Base-by-base conservation (phyloP, 441 rosid species). In the Theobroma grandiflorum region DNA sequence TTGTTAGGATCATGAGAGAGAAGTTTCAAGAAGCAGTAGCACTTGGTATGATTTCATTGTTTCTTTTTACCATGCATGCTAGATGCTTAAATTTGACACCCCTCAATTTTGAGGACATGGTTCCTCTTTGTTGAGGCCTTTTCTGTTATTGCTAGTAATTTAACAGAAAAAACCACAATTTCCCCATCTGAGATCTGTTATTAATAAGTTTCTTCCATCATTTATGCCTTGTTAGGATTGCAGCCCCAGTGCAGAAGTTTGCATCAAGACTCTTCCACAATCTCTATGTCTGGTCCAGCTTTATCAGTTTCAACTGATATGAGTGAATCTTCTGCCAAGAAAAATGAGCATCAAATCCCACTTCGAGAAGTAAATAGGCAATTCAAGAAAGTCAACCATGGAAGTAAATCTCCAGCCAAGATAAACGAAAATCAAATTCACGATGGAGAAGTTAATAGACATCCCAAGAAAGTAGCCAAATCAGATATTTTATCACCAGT, bases 1-100 rank as follows among this genome's bases (percentile, higher is more conserved):
- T 92, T 91, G 96, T 90, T 74, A 85, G 92, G 81, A 85, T 79
- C 69, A 87, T 94, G 91, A 92, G 95, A 87, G 85, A 85, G 81
- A 90, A 84, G 85, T 92, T 94, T 87, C 89, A 84, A 79, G 88
- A 89, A 88, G 85, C 85, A 76, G 86, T 91, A 37, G 78, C 69
- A 53, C 78, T 53, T 73, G 94, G 96, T 93, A 88, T 16, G 14
- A 75, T 31, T 61, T 76, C 57, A 37, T 73, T 55, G 63, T 59
- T 45, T 67, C 35, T n/a, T 67, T 81, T 82, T 69, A 64, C 59
- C 58, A 63, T 76, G 37, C 45, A 16, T 77, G n/a, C 61, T 72
- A 31, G 62, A 53, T 76, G 18, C 74, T 81, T 80, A 64, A 74
- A 71, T 47, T 70, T 71, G 26, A 16, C 64, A 71, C 53, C 15